Evolutionary conservation across 169 alveolate genomes (phyloP), one percentile per base, ranked within the genome.

Genomic region (Eimeria maxima): DNA sequence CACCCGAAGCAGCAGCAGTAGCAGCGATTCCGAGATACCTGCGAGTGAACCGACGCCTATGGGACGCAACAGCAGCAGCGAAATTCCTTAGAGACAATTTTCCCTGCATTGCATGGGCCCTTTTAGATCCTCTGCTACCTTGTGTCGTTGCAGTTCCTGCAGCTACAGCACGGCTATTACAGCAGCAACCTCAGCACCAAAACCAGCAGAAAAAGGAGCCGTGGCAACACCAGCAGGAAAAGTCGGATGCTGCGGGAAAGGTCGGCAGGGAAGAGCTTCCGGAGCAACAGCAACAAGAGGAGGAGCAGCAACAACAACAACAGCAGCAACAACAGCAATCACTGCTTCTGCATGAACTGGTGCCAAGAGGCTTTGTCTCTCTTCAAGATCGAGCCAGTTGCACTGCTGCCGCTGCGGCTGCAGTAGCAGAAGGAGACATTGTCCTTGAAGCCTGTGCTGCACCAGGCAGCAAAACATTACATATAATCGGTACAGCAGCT

Each of bases 361-460:
- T 96, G 50, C 90, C 45, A 33, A 78, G 57, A n/a, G 94, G 96
- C 33, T 38, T 87, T 63, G 84, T 95, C 5, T 92, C 91, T 29
- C 84, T 95, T 24, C 97, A 95, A 29, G 97, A 96, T 86, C 86
- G 96, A 29, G 95, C 97, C 80, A 95, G 97, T 83, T 87, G 96
- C 60, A 81, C 95, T 38, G 95, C 97, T 2, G 96, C 96, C 11
- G n/a, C 93, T 24, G 90, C 95, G 22, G 96, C 97, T 24, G 94
- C 87, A 7, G 67, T 94, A 47, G 50, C 84, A 16, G 97, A 97
- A 14, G 97, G 97, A 6, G 97, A 96, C 67, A 63, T 94, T 22
- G 96, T 97, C 47, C 94, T 97, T 14, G 98, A 97, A 67, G 98
- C 96, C 22, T 97, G 98, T 63, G 96, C 98, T 33, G 97, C 98